Percentiles rank a stretch among this genome's conserved stretches.
These are phyloP conservation scores for Selaginella tamariscina DNA, from an alignment of 75 land plant species.

Conservation along the genomic window DNA sequence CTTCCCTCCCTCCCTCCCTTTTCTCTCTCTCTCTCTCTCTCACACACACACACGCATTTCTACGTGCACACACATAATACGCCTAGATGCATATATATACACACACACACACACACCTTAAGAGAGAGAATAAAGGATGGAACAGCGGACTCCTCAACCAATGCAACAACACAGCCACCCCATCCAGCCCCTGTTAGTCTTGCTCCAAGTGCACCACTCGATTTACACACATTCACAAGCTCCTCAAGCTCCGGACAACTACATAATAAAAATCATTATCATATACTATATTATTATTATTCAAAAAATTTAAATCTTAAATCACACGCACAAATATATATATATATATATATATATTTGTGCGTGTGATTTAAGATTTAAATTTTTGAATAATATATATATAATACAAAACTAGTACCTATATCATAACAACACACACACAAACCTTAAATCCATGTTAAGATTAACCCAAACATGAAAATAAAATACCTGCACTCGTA, in stretches of 20 bases:
- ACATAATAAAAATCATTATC: slow-evolving; percentile 8
- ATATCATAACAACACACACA: too few relatives aligned
- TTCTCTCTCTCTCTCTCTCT: too few relatives aligned
- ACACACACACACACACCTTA: slow-evolving; percentile 59
- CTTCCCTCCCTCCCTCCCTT: too few relatives aligned
- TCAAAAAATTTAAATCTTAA: neutral
- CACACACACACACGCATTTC: too few relatives aligned
- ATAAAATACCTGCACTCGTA: slow-evolving; percentile 87
- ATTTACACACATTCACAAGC: slow-evolving; percentile 58
- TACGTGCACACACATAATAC: too few relatives aligned
- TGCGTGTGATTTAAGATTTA: neutral
- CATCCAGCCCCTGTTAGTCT: slow-evolving; percentile 98
- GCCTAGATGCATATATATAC: too few relatives aligned
- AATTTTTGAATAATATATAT: slow-evolving; percentile 4
- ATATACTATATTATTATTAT: slow-evolving; percentile 14
- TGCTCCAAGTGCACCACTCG: slow-evolving; percentile 78
- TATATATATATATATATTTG: slow-evolving; percentile 1
- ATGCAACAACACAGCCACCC: slow-evolving; percentile 93
- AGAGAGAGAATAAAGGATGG: slow-evolving; percentile 74
- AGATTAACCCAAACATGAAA: slow-evolving; percentile 4
- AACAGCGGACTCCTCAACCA: slow-evolving; percentile 64
- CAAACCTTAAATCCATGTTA: neutral
- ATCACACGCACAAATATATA: neutral
- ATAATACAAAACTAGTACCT: too few relatives aligned
- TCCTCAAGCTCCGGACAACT: slow-evolving; percentile 97